Conservation (phyloP, 2,329 filamentous ascomycete species). For the Ceratocystis harringtonii region DNA sequence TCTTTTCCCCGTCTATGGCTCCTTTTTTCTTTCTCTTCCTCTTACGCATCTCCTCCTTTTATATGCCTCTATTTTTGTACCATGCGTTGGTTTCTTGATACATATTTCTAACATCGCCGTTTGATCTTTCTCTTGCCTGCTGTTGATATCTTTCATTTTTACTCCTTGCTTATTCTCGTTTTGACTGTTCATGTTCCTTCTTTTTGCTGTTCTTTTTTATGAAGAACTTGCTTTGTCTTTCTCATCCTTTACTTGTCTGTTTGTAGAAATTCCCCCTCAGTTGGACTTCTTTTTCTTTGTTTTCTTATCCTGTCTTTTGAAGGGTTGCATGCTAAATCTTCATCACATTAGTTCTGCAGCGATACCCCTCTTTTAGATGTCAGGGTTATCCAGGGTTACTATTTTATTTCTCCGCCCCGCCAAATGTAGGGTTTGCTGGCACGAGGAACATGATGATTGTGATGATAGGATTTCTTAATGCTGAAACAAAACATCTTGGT, state of each 20-base stretch:
- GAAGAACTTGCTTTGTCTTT: constrained; percentile 1
- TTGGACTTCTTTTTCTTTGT: neutral
- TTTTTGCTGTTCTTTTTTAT: constrained; percentile 16
- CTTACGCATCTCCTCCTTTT: constrained; percentile 15
- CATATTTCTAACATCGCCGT: neutral
- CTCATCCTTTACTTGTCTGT: neutral
- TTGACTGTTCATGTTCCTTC: constrained; percentile 10
- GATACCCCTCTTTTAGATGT: neutral
- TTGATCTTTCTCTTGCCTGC: neutral
- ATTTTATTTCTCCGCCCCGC: neutral
- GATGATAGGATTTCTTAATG: neutral
- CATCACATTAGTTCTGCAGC: too few species aligned
- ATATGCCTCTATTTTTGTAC: constrained; percentile 17
- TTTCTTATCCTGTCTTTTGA: neutral
- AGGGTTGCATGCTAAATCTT: neutral
- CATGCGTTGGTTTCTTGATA: constrained; percentile 14
- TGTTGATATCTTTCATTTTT: constrained; percentile 10
- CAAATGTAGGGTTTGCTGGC: neutral
- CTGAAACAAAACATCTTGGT: neutral
- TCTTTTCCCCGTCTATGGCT: constrained; percentile 16
- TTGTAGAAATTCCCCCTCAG: constrained; percentile 1
- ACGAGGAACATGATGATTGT: neutral
- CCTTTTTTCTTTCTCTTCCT: constrained; percentile 14
- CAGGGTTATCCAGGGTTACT: neutral
- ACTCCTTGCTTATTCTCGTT: constrained; percentile 13